phyloP scores from a whole-genome alignment of 148 eudicot species.

The Persicaria tinctoria region DNA sequence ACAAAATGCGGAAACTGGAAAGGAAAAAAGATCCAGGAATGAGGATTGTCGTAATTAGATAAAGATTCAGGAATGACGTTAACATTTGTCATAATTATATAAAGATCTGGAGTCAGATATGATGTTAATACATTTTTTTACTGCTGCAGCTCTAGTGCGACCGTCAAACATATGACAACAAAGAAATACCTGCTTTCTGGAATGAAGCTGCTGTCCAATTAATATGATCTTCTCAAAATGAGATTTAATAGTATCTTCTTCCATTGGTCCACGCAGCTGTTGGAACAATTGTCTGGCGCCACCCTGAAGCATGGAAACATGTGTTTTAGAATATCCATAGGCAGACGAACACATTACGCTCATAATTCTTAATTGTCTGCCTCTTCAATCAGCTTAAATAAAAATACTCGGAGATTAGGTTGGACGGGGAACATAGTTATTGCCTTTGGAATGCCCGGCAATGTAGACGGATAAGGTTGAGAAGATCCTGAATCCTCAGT shows the following conservation, averaged over 20 bases:
- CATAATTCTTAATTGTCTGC: background rate
- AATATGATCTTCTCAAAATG: slow-evolving; percentile 78
- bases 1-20: background rate
- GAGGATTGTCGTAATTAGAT: background rate
- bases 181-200: slow-evolving; percentile 49
- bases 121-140: background rate
- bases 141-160: background rate
- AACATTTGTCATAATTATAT: background rate
- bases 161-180: background rate
- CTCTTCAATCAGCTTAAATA: slow-evolving; percentile 1
- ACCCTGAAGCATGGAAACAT: slow-evolving; percentile 47
- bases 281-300: slow-evolving; percentile 93
- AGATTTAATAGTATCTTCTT: slow-evolving; percentile 79
- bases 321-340: background rate
- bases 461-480: slow-evolving; percentile 85
- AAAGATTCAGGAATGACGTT: too few relatives aligned
- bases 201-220: slow-evolving; percentile 54
- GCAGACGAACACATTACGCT: background rate
- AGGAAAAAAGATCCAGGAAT: background rate
- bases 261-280: slow-evolving; percentile 81
- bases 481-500: slow-evolving; percentile 96
- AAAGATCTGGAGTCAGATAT: background rate
- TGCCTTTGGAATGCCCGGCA: slow-evolving; percentile 98
- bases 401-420: background rate
- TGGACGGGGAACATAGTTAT: slow-evolving; percentile 6